Conservation (phyloP, 345 rosid genomes). For the Gossypium herbaceum region DNA sequence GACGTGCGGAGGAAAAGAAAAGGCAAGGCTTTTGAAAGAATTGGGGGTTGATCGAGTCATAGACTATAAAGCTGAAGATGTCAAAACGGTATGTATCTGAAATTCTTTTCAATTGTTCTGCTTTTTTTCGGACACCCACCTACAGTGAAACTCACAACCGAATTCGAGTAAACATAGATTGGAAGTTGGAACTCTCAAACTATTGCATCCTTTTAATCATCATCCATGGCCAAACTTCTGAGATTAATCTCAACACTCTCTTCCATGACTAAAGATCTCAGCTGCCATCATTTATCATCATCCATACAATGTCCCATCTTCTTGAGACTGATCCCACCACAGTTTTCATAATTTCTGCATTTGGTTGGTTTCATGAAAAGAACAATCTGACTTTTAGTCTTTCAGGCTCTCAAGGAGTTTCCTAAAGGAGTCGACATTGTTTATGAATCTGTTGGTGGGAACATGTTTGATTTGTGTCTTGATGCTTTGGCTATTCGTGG, state of each 20-base stretch:
- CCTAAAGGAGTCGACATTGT: constrained; percentile 78
- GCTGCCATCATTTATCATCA: neutral
- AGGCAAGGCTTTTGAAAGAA: constrained; percentile 73
- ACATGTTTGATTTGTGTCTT: constrained; percentile 79
- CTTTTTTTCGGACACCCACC: neutral
- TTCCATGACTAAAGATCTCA: neutral
- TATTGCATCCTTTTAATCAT: neutral
- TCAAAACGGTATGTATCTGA: constrained; percentile 61
- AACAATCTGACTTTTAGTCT: neutral
- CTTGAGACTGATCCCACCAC: neutral
- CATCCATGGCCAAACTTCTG: neutral
- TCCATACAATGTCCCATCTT: neutral
- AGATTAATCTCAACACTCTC: neutral
- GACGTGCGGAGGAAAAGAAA: constrained; percentile 88
- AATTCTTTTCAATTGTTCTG: neutral
- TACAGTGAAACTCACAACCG: neutral
- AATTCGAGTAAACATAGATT: no score
- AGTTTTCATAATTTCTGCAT: neutral
- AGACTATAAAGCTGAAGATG: constrained; percentile 77
- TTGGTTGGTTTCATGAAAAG: neutral
- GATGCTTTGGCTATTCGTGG: constrained; percentile 83
- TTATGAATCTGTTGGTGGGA: constrained; percentile 95
- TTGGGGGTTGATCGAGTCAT: constrained; percentile 85
- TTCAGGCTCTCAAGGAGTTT: constrained; percentile 78
- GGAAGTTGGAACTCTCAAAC: neutral